Base-by-base conservation (phyloP, 2,329 filamentous ascomycete genomes). In the Didymellaceae sp. region DNA sequence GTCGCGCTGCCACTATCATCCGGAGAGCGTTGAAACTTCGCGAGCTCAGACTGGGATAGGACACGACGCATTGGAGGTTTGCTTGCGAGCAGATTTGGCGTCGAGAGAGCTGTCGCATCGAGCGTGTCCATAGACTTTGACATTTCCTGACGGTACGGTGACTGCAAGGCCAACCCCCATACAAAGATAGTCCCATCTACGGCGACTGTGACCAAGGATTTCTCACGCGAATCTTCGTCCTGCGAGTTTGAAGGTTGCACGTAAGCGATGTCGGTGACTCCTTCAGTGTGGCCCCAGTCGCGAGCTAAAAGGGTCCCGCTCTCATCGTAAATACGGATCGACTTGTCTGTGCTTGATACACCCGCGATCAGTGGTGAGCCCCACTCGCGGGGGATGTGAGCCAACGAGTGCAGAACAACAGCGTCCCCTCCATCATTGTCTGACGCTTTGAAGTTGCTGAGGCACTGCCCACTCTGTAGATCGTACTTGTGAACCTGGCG, bases 281-380 rank as follows among this genome's bases (percentile, higher is more conserved):
- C 89, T 68, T 97, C 92, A 0, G 92, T 96, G 62, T 99, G 94
- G 1, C 94, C 94, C 84, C 91, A 97, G 74, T 97, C 94, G 31
- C 91, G 86, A 41, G 91, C 89, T 21, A 97, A 76, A 49, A 99
- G 87, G 1, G 78, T 76, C 7, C 93, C 92, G 32, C 84, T 86
- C 54, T 88, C 86, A 60, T 96, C 90, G 65, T 99, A 99, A 13
- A 99, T 78, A 26, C 94, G 82, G 47, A 99, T 87, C 0, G 94
- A 97, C 70, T 97, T 99, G 73, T 99, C 94, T 1, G 90, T 96
- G 62, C 92, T 92, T 7, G 93, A 97, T 9, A 94, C 82, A n/a
- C 91, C 92, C 14, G 94, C 81, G 42, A 99, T 80, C 41, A 95
- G 82, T 21, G 86, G 83, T 77, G 85, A 70, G 8, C 80, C 78